Percentiles rank a stretch among this genome's conserved stretches.
phyloP scores from a whole-genome alignment of 2,329 filamentous ascomycete species.

The Furcasterigmium sp. region DNA sequence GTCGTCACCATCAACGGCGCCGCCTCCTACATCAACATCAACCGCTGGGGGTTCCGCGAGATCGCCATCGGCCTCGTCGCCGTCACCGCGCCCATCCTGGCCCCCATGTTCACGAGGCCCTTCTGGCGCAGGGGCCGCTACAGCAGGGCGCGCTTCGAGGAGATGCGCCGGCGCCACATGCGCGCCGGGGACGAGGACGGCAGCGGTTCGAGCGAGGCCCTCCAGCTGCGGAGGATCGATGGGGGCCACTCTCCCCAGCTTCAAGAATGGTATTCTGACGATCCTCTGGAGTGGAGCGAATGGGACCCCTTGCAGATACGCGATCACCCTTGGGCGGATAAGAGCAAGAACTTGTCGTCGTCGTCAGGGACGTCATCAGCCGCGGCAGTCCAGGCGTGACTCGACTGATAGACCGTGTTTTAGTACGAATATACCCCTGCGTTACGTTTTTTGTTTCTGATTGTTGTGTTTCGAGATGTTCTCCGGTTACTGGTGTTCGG shows the following conservation, averaged over 20 bases:
- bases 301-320: too few relatives aligned
- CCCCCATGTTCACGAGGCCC: conserved; percentile 9
- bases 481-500: too few relatives aligned
- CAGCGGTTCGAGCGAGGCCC: neutral
- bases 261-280: too few relatives aligned
- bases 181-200: neutral
- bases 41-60: conserved; percentile 13
- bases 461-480: too few relatives aligned
- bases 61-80: conserved; percentile 17
- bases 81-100: conserved; percentile 12
- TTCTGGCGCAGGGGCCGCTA: conserved; percentile 13
- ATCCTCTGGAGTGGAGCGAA: too few relatives aligned
- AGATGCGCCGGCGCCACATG: neutral
- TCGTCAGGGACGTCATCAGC: too few relatives aligned
- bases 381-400: too few relatives aligned
- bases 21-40: conserved; percentile 19
- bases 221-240: neutral
- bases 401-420: too few relatives aligned
- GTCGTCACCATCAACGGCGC: conserved; percentile 12
- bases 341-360: too few relatives aligned
- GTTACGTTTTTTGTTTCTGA: too few relatives aligned
- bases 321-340: too few relatives aligned
- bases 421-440: too few relatives aligned
- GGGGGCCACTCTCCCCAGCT: neutral
- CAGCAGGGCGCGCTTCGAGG: conserved; percentile 2